Evolutionary conservation across 306 rosid species (phyloP).

Genomic region (Lablab purpureus): DNA sequence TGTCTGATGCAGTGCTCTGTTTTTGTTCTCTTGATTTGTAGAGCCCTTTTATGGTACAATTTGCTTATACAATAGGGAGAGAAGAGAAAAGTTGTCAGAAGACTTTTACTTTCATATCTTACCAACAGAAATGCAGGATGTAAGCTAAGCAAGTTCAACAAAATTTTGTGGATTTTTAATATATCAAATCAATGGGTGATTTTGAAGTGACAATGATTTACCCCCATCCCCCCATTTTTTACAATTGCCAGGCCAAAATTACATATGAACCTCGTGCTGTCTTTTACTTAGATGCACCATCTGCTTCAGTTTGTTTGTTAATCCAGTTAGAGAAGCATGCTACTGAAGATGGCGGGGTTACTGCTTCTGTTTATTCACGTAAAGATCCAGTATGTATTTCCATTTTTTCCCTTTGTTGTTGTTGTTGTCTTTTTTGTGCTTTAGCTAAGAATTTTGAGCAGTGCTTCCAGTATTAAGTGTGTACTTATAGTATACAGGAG

Average conservation of each 20-base stretch:
- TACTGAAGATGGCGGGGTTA: constrained; percentile 95
- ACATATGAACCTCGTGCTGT: constrained; percentile 73
- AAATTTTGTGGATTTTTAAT: constrained; percentile 13
- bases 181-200: constrained; percentile 22
- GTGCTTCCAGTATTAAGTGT: not conserved
- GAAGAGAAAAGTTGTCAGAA: constrained; percentile 95
- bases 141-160: constrained; percentile 52
- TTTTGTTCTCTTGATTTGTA: constrained; percentile 51
- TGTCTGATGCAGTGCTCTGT: constrained; percentile 54
- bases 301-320: constrained; percentile 91
- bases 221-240: constrained; percentile 12
- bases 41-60: constrained; percentile 98
- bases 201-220: constrained; percentile 19
- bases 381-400: constrained; percentile 86
- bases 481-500: not conserved
- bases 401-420: constrained; percentile 23
- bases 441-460: constrained; percentile 18
- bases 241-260: constrained; percentile 61
- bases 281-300: constrained; percentile 91
- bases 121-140: constrained; percentile 83
- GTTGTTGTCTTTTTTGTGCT: constrained; percentile 17
- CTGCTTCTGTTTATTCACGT: constrained; percentile 93
- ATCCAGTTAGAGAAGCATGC: constrained; percentile 99
- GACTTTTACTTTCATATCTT: constrained; percentile 80
- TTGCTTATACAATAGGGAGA: constrained; percentile 96